Base-by-base conservation (phyloP, 768 basidiomycete genomes). In the Boletus tylopilopsis region DNA sequence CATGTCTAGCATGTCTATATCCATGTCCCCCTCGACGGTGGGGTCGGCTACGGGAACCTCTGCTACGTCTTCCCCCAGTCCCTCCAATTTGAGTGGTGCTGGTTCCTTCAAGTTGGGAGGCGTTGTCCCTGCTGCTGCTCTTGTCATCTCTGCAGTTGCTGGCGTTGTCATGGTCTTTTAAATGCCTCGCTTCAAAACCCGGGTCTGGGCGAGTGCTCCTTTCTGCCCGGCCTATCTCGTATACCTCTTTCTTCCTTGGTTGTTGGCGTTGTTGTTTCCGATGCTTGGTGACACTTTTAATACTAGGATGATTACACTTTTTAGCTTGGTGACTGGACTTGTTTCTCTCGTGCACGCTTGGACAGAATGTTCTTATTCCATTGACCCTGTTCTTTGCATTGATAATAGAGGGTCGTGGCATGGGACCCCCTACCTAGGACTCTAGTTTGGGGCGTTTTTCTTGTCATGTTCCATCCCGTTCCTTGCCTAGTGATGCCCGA, bases 131-230 rank as follows among this genome's bases (percentile, higher is more conserved):
- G 41, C 66, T 23, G 71, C 68, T 3, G 70, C 64, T 13, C 60
- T 72, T 7, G 56, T 75, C 19, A 59, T 79, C 30, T 77, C 79
- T 18, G 75, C 70, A 0, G 59, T 76, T 33, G 80, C 75, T 33
- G 82, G 81, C 33, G 77, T 69, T 21, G 77, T 63, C 13, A 57
- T 74, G 50, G 68, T 76, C 38, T 71, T 81, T 57, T 82, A 68
- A 70, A 40, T 21, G 29, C 22, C 59, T 68, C 43, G n/a, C n/a
- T 15, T 2, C 36, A 49, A 51, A 44, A 30, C 29, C 22, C 3
- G 24, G 3, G 18, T 33, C 38, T 37, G 19, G 47, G 27, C 39
- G 15, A 42, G 23, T 34, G 18, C 8, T 43, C 37, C 15, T 34
- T 45, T 53, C 37, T 25, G 36, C 18, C 41, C 44, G 10, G 47